Evolutionary conservation across 345 rosid genomes (phyloP), one percentile per base, ranked within the genome.

Genomic region (Salix koriyanagi): DNA sequence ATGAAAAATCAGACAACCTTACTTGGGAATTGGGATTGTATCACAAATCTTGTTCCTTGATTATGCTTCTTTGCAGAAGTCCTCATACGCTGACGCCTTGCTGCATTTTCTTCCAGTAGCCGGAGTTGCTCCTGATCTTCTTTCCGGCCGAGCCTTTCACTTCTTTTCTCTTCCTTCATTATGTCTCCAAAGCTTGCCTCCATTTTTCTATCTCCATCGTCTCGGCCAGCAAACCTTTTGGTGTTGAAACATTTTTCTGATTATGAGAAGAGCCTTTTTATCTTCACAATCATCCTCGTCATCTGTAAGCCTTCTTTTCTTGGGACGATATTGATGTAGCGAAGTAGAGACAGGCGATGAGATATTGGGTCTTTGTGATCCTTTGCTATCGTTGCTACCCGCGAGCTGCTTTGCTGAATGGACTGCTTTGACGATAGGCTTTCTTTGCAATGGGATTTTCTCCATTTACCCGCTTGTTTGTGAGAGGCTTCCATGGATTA

Each of bases 161-260:
- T 93, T 82, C 86, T 69, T 73, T 72, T 85, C 82, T 93, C 98
- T 79, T 95, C 94, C 80, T 50, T 80, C 87, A 79, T 70, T 25
- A 91, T 91, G 74, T 91, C 96, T 0, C 85, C 94, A 41, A 77
- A 93, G 74, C 81, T 85, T 21, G 97, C 91, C 83, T 91, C 99
- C 98, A 91, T 93, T 83, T 86, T 81, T 50, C 83, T 73, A 78
- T 84, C 92, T 60, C 86, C 89, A 77, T 84, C 92, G 52, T 87
- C 85, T 26, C 76, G 75, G 13, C 69, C 82, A 2, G 85, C 74
- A 75, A 26, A 89, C 73, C 80, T 85, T 26, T 81, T 46, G 8
- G 87, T 87, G 23, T 71, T 71, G 23, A 90, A 90, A 88, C 89
- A 92, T 87, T 69, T 76, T 48, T 83, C 94, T 87, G 58, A 92